Conservation (phyloP, 2,329 filamentous ascomycete species). For the Pseudogymnoascus sp. region DNA sequence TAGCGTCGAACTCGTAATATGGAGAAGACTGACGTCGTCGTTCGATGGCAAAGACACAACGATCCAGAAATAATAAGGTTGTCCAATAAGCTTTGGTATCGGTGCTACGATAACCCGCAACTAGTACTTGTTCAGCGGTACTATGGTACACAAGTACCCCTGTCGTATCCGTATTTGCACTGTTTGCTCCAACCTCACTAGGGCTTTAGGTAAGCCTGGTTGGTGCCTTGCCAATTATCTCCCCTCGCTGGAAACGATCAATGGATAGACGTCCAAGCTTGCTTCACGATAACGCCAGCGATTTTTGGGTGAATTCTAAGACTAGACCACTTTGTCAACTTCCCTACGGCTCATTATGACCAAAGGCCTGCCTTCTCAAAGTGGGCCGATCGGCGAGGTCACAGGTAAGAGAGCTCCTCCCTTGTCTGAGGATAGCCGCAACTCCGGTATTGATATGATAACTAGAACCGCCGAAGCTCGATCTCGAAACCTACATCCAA, state of each 20-base stretch:
- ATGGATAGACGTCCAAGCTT: not conserved
- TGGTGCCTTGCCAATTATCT: conserved; percentile 1
- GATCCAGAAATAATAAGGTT: conserved; percentile 7
- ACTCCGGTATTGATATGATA: not conserved
- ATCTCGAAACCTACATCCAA: conserved; percentile 80
- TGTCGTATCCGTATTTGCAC: not conserved
- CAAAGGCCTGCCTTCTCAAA: not conserved
- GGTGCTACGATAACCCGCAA: not conserved
- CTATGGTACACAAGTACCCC: not conserved
- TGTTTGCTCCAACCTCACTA: conserved; percentile 1
- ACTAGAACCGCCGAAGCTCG: conserved; percentile 73
- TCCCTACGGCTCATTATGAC: not conserved
- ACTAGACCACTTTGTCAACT: not conserved
- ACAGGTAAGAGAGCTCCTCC: conserved; percentile 5
- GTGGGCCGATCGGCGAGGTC: conserved; percentile 1
- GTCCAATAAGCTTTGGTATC: conserved; percentile 5
- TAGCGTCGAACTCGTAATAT: not conserved
- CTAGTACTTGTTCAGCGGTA: not conserved
- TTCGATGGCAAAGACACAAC: conserved; percentile 1
- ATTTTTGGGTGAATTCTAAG: not conserved
- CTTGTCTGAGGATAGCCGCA: not conserved
- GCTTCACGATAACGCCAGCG: not conserved
- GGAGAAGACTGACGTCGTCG: conserved; percentile 2
- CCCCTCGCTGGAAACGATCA: not conserved
- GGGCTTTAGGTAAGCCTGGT: conserved; percentile 7